Percentiles rank a stretch among this genome's conserved stretches.
Evolutionary conservation across 2,329 filamentous ascomycete species (phyloP).

Genomic region (Phialemonium atrogriseum): DNA sequence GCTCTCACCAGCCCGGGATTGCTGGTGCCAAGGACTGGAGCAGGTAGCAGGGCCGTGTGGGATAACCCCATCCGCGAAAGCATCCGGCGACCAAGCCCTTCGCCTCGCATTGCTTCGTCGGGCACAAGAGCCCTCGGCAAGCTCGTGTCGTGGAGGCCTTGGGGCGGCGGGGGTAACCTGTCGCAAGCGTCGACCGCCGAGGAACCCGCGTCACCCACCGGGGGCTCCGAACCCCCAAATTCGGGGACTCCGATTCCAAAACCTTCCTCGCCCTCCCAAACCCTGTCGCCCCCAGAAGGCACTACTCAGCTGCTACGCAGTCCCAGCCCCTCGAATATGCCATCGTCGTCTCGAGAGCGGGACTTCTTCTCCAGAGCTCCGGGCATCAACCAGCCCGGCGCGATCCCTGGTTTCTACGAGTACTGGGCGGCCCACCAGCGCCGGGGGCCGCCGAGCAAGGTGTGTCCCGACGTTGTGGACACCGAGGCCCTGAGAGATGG

Average conservation of each 20-base stretch:
- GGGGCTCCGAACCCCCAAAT: too few species aligned
- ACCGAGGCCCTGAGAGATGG: constrained; percentile 52
- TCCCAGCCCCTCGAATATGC: not conserved
- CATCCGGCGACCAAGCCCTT: too few species aligned
- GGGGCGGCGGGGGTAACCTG: constrained; percentile 23
- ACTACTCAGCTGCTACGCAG: too few species aligned
- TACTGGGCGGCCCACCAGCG: constrained; percentile 42
- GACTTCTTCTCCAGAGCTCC: constrained; percentile 42
- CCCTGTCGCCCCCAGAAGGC: too few species aligned
- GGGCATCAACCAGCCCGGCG: constrained; percentile 72
- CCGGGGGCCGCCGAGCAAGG: constrained; percentile 44
- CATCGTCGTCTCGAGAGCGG: constrained; percentile 6
- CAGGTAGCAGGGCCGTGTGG: constrained; percentile 4
- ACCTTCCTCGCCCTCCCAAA: too few species aligned
- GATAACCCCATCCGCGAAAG: not conserved
- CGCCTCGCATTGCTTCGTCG: constrained; percentile 6
- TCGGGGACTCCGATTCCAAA: too few species aligned
- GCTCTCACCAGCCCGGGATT: constrained; percentile 21
- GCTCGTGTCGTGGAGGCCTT: constrained; percentile 30
- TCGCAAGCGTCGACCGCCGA: not conserved
- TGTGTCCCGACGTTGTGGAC: constrained; percentile 51
- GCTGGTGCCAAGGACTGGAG: constrained; percentile 19
- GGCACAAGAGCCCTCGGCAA: constrained; percentile 13
- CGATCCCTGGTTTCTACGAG: constrained; percentile 62
- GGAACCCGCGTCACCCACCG: not conserved